Conservation (phyloP, 345 rosid genomes). For the thale cress (Arabidopsis thaliana) region DNA sequence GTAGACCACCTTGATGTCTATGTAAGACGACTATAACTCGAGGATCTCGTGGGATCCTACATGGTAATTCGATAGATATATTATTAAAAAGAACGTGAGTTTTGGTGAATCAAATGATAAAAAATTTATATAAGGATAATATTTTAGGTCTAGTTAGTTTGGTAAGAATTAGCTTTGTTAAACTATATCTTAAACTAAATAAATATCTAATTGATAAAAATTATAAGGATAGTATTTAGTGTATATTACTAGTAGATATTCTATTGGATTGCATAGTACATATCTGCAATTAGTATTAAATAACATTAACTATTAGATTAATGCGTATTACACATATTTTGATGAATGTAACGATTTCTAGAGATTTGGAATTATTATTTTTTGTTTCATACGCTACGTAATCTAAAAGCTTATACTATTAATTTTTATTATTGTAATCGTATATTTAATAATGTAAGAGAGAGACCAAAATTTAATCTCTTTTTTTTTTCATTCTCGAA, state of each 20-base stretch:
- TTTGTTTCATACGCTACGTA: neutral
- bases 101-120: too few relatives aligned
- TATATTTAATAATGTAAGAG: neutral
- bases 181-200: too few relatives aligned
- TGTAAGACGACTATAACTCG: too few relatives aligned
- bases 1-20: too few relatives aligned
- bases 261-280: neutral
- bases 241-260: neutral
- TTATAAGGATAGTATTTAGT: neutral
- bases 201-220: neutral
- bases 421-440: neutral
- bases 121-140: too few relatives aligned
- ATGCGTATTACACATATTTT: neutral
- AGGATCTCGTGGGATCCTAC: too few relatives aligned
- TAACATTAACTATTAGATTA: neutral
- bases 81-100: too few relatives aligned
- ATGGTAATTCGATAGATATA: too few relatives aligned
- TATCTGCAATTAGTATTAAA: neutral
- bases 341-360: conserved; percentile 19
- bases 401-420: neutral
- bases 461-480: neutral
- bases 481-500: neutral
- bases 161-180: too few relatives aligned
- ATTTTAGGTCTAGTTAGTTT: neutral
- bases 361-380: conserved; percentile 5